Evolutionary conservation across 2,329 filamentous ascomycete genomes (phyloP).

Genomic region (Claviceps lovelessii): DNA sequence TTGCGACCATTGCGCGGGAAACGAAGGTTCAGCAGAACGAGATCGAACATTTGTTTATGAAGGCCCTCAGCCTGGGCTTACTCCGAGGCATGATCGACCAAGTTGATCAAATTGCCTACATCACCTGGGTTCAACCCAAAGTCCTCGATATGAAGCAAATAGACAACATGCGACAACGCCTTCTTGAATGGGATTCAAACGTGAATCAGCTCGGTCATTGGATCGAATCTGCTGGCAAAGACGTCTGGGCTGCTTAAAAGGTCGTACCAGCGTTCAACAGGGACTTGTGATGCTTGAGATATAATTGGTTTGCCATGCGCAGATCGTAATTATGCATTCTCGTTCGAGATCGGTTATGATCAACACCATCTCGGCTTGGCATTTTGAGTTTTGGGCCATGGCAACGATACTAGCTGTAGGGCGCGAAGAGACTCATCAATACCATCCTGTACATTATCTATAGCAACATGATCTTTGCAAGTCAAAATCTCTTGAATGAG

Average conservation of each 20-base stretch:
- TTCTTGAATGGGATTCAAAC: constrained; percentile 90
- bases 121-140: constrained; percentile 98
- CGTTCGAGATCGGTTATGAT: background rate
- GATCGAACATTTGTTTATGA: constrained; percentile 98
- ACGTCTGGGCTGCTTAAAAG: constrained; percentile 76
- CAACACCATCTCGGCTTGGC: background rate
- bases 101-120: constrained; percentile 82
- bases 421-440: background rate
- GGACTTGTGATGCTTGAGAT: background rate
- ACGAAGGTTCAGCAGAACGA: constrained; percentile 83
- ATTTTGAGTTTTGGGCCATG: background rate
- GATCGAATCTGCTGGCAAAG: constrained; percentile 87
- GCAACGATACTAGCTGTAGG: background rate
- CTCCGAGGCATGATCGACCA: constrained; percentile 90
- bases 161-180: constrained; percentile 70
- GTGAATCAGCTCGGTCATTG: constrained; percentile 94
- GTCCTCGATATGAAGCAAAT: constrained; percentile 94
- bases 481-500: background rate
- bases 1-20: constrained; percentile 73
- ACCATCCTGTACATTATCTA: background rate
- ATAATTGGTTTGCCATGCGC: background rate
- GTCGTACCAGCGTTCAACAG: background rate
- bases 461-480: background rate
- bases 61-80: constrained; percentile 86
- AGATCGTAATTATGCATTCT: background rate